Evolutionary conservation across 164 flowering plant species (phyloP), one percentile per base, ranked within the genome.

Genomic region (Litsea cubeba): DNA sequence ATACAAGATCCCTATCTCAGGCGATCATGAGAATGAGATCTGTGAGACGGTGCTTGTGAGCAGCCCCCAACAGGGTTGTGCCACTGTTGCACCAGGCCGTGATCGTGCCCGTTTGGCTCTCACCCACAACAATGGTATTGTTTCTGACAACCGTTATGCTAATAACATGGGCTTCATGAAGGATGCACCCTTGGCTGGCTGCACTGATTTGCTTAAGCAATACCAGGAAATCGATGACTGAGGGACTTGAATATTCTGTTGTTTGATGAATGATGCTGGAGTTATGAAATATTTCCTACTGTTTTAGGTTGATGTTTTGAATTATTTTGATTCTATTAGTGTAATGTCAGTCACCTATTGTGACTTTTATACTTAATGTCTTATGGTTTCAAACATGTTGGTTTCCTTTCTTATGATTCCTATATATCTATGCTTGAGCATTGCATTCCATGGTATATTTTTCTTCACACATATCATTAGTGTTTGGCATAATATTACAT

Each of bases 41-140:
- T 92, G 95, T 67, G 92, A 90, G 35, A 75, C 82, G 0, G 58
- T 80, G 26, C 88, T 89, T 1, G 80, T 87, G 8, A 83, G 83
- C 84, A 92, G 97, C 83, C 84, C 92, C 10, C 77, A 77, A 73
- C 12, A 8, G 1, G 73, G 70, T 71, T 92, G 95, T 63, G 64
- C 77, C 1, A 1, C 62, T 68, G 68, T 72, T 1, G 75, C 76
- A 17, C 78, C 83, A 8, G 97, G 89, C 1, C 86, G 92, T 35
- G 95, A 92, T 1, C 84, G 85, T 12, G 84, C 94, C 32, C 87
- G 87, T 30, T 89, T 91, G 22, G 78, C 87, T 76, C 87, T 91
- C 74, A 84, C 88, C 69, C 24, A 72, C 78, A 60, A 76, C 92
- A 92, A 91, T 46, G 97, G 97, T 20, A 84, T 92, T 35, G 73